phyloP scores from a whole-genome alignment of 208 protist genomes.

The Wallacemonas collosoma region DNA sequence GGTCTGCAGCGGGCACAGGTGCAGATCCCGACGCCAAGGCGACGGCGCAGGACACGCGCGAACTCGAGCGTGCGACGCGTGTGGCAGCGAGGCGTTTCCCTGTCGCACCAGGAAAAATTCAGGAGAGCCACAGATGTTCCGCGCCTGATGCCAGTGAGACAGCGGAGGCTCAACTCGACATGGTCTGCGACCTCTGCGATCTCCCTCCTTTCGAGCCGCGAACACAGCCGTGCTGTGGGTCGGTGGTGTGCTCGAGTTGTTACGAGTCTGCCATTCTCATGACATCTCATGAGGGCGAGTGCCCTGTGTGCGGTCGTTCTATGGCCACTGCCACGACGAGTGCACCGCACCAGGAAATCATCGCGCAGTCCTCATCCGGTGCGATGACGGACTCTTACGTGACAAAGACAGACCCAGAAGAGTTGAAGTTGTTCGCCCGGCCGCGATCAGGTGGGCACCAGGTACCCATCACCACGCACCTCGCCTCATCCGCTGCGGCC shows the following conservation, averaged over 20 bases:
- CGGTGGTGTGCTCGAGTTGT: constrained; percentile 56
- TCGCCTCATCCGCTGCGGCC: not conserved
- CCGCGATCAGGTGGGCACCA: not conserved
- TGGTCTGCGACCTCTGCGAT: constrained; percentile 69
- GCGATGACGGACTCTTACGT: not conserved
- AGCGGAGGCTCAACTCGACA: constrained; percentile 19
- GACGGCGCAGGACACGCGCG: constrained; percentile 27
- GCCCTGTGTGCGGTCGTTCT: constrained; percentile 62
- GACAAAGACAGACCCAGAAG: constrained; percentile 13
- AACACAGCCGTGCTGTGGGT: constrained; percentile 57
- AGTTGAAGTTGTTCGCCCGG: constrained; percentile 9
- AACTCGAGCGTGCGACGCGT: constrained; percentile 45
- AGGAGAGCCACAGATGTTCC: not conserved
- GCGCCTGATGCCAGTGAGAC: too few relatives aligned
- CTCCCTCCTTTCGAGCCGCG: constrained; percentile 43
- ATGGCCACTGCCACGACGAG: not conserved
- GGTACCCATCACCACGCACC: not conserved
- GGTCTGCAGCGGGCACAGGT: not conserved
- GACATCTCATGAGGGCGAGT: constrained; percentile 59
- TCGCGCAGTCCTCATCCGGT: too few relatives aligned
- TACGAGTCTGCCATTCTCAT: constrained; percentile 56
- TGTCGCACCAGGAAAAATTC: constrained; percentile 35
- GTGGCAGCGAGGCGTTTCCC: constrained; percentile 66
- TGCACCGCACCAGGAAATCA: too few relatives aligned
- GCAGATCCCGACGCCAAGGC: not conserved